Conservation (phyloP, 169 alveolate species). For the Besnoitia besnoiti region DNA sequence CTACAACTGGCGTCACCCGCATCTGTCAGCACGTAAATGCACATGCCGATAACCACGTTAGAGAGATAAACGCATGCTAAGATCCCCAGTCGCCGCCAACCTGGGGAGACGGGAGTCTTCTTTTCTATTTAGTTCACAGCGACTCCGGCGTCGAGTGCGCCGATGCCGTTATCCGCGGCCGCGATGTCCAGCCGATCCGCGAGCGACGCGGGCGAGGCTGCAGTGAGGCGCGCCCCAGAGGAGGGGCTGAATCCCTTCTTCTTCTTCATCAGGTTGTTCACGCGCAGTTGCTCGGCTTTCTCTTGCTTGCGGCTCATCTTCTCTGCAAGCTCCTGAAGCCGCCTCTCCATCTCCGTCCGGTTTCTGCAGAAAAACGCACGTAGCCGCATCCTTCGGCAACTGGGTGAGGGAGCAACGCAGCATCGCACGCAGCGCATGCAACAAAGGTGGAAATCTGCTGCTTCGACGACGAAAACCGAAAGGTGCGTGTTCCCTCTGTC, state of each 20-base stretch:
- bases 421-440: no score
- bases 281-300: constrained; percentile 12
- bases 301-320: constrained; percentile 6
- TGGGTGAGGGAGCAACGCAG: no score
- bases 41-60: no score
- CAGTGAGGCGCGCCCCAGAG: background rate
- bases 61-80: no score
- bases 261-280: background rate
- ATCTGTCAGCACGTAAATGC: no score
- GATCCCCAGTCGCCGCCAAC: no score
- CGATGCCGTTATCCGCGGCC: background rate
- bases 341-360: constrained; percentile 12
- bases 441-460: no score
- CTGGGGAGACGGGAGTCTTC: no score
- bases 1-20: no score
- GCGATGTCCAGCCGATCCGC: background rate
- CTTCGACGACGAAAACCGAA: no score
- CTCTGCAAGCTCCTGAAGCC: constrained; percentile 8
- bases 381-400: no score
- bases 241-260: background rate
- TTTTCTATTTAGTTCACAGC: background rate
- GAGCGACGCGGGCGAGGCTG: background rate
- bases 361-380: background rate
- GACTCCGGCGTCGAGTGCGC: background rate
- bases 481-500: no score